Base-by-base conservation (phyloP, 2,329 filamentous ascomycete genomes). In the Pseudogymnoascus sp. region DNA sequence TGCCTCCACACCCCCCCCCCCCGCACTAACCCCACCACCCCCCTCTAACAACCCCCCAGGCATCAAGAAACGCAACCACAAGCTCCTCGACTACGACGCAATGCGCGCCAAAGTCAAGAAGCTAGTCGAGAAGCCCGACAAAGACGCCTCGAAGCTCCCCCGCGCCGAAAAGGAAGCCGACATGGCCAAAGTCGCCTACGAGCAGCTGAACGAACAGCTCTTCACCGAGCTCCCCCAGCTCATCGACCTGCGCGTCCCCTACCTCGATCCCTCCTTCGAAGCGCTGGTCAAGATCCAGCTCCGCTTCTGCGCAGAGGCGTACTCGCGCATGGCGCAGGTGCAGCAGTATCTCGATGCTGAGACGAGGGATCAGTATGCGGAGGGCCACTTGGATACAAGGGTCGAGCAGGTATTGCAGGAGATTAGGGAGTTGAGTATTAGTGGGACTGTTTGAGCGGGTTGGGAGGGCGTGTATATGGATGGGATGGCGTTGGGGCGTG, bases 41-140 rank as follows among this genome's bases (percentile, higher is more conserved):
- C 37, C 13, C n/a, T 39, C 36, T 54, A n/a, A 21, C 60, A 25
- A 1, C 0, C n/a, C 61, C 61, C n/a, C 69, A 89, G 86, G 86
- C 78, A 97, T 99, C 78, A 99, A 98, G 80, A 99, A 99, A 81
- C 91, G 96, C 73, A 90, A 96, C 73, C 90, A 99, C 84, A 99
- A 99, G 78, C 89, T 98, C 64, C 90, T 98, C 70, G 96, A 99
- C 79, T 99, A 99, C 80, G 95, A 99, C 76, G 87, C 93, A 16
- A 88, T 98, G 78, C 90, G 95, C 67, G 92, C 92, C 69, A 96
- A 95, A 77, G 95, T 99, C 73, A 97, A 97, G 84, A 93, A 92
- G 77, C 86, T 99, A 41, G 92, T 91, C 62, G 96, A 99, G 78
- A 98, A 99, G 81, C 95, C 95, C 57, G 95, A 99, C 82, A 99